Conservation (phyloP, 345 rosid genomes). For the Brassica napus region DNA sequence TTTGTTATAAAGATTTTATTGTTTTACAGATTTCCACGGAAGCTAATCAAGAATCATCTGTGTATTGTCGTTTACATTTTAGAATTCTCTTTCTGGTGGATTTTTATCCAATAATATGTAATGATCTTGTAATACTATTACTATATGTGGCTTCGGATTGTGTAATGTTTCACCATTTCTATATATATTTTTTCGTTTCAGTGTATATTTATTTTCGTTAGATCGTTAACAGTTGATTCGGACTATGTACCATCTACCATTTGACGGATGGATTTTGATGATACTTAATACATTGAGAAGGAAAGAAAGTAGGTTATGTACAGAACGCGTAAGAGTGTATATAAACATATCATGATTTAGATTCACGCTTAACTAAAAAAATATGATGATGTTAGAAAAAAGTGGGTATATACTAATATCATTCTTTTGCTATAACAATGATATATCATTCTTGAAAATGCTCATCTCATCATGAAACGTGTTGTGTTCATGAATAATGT, state of each 20-base stretch:
- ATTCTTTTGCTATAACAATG: neutral
- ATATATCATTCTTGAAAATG: neutral
- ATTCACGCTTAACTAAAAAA: neutral
- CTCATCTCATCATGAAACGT: neutral
- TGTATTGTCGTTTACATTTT: constrained; percentile 11
- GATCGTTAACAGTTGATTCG: neutral
- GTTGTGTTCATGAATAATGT: neutral
- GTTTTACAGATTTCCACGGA: constrained; percentile 19
- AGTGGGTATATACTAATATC: neutral
- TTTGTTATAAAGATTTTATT: constrained; percentile 29
- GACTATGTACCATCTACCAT: neutral
- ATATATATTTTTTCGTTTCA: neutral
- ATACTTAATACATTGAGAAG: neutral
- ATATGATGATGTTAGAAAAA: neutral
- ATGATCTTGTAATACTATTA: constrained; percentile 21
- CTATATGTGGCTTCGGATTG: constrained; percentile 1
- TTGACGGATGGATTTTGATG: neutral
- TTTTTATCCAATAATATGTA: constrained; percentile 21
- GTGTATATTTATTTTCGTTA: neutral
- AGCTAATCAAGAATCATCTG: constrained; percentile 25
- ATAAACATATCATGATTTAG: neutral
- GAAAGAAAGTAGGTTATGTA: neutral
- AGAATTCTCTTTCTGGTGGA: neutral
- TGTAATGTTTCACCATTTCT: constrained; percentile 3
- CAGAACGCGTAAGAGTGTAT: neutral